Conservation (phyloP, 1,284 basidiomycete species). For the Pseudozyma pruni region DNA sequence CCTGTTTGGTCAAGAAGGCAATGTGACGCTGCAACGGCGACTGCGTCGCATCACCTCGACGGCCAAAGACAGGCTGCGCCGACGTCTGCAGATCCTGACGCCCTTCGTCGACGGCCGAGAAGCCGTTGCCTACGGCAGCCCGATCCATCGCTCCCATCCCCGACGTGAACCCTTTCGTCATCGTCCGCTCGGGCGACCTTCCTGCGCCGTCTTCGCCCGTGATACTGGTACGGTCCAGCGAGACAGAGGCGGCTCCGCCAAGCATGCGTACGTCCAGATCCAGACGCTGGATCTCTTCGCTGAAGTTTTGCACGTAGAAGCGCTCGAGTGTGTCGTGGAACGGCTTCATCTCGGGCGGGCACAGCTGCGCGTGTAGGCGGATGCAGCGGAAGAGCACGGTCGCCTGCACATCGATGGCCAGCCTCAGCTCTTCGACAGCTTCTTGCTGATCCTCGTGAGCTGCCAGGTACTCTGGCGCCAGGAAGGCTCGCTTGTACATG, state of each 20-base stretch:
- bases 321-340: slow-evolving; percentile 91
- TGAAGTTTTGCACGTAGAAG: slow-evolving; percentile 87
- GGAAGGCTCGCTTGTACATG: slow-evolving; percentile 73
- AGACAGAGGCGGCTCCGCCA: slow-evolving; percentile 10
- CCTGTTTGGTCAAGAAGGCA: slow-evolving; percentile 34
- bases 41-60: slow-evolving; percentile 13
- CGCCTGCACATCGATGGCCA: slow-evolving; percentile 79
- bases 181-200: slow-evolving; percentile 32
- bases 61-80: slow-evolving; percentile 10
- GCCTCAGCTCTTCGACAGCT: slow-evolving; percentile 77
- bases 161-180: slow-evolving; percentile 28
- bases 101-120: slow-evolving; percentile 19
- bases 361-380: slow-evolving; percentile 81
- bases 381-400: slow-evolving; percentile 84
- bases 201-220: slow-evolving; percentile 25
- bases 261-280: slow-evolving; percentile 45
- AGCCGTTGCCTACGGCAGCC: slow-evolving; percentile 12
- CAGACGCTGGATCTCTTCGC: slow-evolving; percentile 77
- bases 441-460: slow-evolving; percentile 78
- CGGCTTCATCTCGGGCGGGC: slow-evolving; percentile 83
- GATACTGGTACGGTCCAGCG: slow-evolving; percentile 13
- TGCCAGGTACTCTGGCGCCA: slow-evolving; percentile 77
- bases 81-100: slow-evolving; percentile 38
- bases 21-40: slow-evolving; percentile 55
- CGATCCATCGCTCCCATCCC: slow-evolving; percentile 47